Conservation (phyloP, 306 rosid species). For the barrel medic (Medicago truncatula) region MtrunA17r5.0-ANR NC_053047.1:42765501-42766000, state of each 20-base stretch:
- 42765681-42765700: no score
- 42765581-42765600: neutral
- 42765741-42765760: neutral
- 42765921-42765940: constrained; percentile 65
- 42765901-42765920: constrained; percentile 70
- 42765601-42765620: no score
- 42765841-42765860: constrained; percentile 67
- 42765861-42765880: constrained; percentile 58
- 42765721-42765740: neutral
- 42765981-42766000: constrained; percentile 48
- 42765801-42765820: constrained; percentile 82
- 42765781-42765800: constrained; percentile 57
- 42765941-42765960: constrained; percentile 69
- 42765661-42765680: constrained; percentile 1
- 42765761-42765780: constrained; percentile 55
- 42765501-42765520: neutral
- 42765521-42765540: neutral
- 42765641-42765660: neutral
- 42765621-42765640: no score
- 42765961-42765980: constrained; percentile 54
- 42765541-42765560: no score
- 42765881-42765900: constrained; percentile 65
- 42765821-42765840: constrained; percentile 78
- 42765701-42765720: neutral
- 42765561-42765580: neutral